Evolutionary conservation across 306 rosid species (phyloP).

Genomic region (Acacia acuminata): DNA sequence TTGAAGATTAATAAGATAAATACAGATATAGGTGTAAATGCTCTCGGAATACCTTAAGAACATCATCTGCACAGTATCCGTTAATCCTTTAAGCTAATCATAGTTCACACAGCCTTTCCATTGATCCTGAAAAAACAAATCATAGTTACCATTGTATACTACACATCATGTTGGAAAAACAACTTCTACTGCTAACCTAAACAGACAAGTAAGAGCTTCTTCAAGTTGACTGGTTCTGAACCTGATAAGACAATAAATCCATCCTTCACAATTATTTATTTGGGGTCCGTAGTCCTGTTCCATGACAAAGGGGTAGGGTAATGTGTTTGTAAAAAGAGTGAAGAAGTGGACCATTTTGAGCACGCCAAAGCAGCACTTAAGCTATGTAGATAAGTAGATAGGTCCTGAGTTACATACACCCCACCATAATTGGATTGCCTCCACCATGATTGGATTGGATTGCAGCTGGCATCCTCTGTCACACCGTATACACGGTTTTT

Average conservation of each 20-base stretch:
- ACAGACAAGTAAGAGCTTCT: neutral
- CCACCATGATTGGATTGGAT: neutral
- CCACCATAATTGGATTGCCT: neutral
- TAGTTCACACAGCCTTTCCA: neutral
- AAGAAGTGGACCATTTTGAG: slow-evolving; percentile 26
- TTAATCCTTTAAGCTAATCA: neutral
- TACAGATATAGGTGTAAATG: accelerated
- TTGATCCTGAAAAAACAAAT: neutral
- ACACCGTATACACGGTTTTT: neutral
- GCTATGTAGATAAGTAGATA: neutral
- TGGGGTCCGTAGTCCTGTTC: slow-evolving; percentile 15
- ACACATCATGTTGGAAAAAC: too few species aligned
- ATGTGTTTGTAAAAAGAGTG: neutral
- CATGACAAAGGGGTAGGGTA: slow-evolving; percentile 9
- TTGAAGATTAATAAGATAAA: neutral
- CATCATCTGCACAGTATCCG: neutral
- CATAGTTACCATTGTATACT: neutral
- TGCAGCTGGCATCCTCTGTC: slow-evolving; percentile 25
- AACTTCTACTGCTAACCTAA: too few species aligned
- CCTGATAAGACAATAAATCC: slow-evolving; percentile 3
- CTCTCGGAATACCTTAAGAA: neutral
- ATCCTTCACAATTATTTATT: slow-evolving; percentile 3
- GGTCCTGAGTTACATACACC: neutral
- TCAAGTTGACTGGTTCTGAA: neutral
- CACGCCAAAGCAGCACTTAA: neutral